These are phyloP conservation scores for Haplosporangium sp. DNA, from an alignment of 371 early-diverging fungal genomes.

Conservation along the genomic window DNA sequence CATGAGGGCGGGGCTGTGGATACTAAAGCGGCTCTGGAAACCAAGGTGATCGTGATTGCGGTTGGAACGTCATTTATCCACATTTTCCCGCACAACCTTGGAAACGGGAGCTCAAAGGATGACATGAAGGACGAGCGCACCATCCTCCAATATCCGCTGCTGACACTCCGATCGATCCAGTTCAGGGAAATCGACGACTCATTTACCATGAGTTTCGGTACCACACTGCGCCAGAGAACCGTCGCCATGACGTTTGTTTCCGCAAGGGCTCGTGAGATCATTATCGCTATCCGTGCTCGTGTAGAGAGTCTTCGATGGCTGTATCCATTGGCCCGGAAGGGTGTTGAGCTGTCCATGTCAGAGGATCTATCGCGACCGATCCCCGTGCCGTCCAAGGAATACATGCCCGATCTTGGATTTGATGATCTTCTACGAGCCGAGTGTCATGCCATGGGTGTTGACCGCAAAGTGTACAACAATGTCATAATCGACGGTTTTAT, in stretches of 20 bases:
- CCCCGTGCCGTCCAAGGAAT: constrained; percentile 46
- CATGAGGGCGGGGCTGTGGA: constrained; percentile 18
- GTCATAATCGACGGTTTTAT: constrained; percentile 27
- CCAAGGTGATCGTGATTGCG: constrained; percentile 44
- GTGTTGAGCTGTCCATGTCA: constrained; percentile 36
- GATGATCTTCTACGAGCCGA: constrained; percentile 47
- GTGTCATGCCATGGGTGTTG: constrained; percentile 39
- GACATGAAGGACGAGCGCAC: constrained; percentile 54
- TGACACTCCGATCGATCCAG: constrained; percentile 45
- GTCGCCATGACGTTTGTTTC: constrained; percentile 49
- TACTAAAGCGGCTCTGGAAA: constrained; percentile 36
- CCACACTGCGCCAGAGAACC: constrained; percentile 47
- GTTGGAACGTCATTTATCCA: constrained; percentile 38
- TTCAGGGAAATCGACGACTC: constrained; percentile 48
- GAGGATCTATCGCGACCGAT: constrained; percentile 34
- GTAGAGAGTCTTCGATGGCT: constrained; percentile 49
- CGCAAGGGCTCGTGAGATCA: constrained; percentile 47
- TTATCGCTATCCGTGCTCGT: constrained; percentile 47
- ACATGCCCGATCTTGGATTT: constrained; percentile 45
- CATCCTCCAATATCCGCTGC: constrained; percentile 47
- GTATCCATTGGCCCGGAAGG: constrained; percentile 45
- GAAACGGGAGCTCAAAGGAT: constrained; percentile 47
- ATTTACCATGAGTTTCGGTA: constrained; percentile 45
- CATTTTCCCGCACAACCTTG: constrained; percentile 51
- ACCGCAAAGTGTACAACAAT: constrained; percentile 36